These are phyloP conservation scores for Lecanoromycetidae sp. DNA, from an alignment of 2,329 filamentous ascomycete genomes.

Conservation along the genomic window DNA sequence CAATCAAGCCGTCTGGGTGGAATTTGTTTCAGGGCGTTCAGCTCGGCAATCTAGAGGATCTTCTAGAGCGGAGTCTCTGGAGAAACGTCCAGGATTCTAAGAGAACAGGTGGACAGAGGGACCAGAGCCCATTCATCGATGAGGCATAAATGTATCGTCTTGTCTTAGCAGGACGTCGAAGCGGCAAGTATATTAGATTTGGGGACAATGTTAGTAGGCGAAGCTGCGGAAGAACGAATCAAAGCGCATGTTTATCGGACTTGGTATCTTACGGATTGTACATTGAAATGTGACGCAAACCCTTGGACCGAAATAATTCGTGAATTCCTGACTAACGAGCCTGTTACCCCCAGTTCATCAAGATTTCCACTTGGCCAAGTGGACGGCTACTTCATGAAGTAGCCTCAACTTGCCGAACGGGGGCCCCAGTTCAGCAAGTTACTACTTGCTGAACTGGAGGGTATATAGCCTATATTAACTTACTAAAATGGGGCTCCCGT, in stretches of 20 bases:
- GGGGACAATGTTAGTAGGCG: slow-evolving; percentile 5
- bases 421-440: too few relatives aligned
- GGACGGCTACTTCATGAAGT: too few relatives aligned
- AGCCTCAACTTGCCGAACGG: too few relatives aligned
- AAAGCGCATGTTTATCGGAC: slow-evolving; percentile 10
- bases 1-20: slow-evolving; percentile 17
- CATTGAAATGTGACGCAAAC: slow-evolving; percentile 6
- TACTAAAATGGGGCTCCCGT: too few relatives aligned
- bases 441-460: too few relatives aligned
- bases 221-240: slow-evolving; percentile 9
- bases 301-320: slow-evolving; percentile 4
- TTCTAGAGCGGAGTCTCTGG: slow-evolving; percentile 13
- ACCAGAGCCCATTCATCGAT: slow-evolving; percentile 11
- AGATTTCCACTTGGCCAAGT: too few relatives aligned
- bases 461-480: too few relatives aligned
- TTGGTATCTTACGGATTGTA: slow-evolving; percentile 8
- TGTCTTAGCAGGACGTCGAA: slow-evolving; percentile 9
- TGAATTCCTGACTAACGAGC: slow-evolving; percentile 4
- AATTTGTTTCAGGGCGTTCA: slow-evolving; percentile 18
- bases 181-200: slow-evolving; percentile 10
- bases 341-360: too few relatives aligned
- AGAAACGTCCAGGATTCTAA: slow-evolving; percentile 9
- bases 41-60: slow-evolving; percentile 13
- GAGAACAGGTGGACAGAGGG: slow-evolving; percentile 10
- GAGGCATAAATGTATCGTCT: slow-evolving; percentile 13